Evolutionary conservation across 192 early-diverging fungal species (phyloP).

Genomic region (Backusella psychrophila): DNA sequence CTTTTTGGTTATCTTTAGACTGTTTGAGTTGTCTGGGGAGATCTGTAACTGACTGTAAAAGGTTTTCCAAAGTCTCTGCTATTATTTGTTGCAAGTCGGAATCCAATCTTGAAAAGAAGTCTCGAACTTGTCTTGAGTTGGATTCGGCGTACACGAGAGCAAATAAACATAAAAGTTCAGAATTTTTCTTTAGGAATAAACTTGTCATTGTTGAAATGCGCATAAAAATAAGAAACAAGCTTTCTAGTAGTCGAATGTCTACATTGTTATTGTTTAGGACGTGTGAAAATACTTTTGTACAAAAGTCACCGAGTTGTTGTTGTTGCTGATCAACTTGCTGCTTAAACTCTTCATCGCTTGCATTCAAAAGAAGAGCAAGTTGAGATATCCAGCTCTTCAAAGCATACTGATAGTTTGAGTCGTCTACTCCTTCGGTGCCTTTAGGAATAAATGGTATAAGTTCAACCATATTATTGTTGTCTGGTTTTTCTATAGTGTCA

Average conservation of each 20-base stretch:
- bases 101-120: not conserved
- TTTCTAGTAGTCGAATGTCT: not conserved
- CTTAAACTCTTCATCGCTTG: not conserved
- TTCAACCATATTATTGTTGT: not conserved
- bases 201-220: not conserved
- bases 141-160: slow-evolving; percentile 4
- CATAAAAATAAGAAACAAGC: slow-evolving; percentile 1
- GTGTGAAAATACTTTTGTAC: slow-evolving; percentile 3
- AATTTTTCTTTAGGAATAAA: not conserved
- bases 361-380: not conserved
- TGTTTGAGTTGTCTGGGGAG: not conserved
- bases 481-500: not conserved
- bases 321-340: not conserved
- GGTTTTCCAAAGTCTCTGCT: not conserved
- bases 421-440: not conserved
- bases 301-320: not conserved
- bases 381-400: not conserved
- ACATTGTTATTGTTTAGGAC: not conserved
- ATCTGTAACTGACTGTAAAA: not conserved
- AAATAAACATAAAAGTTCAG: not conserved
- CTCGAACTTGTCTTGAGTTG: not conserved
- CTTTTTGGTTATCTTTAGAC: not conserved
- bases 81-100: not conserved
- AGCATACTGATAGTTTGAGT: not conserved
- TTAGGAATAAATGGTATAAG: slow-evolving; percentile 6